These are phyloP conservation scores for Talaromyces trachyspermus DNA, from an alignment of 495 filamentous ascomycete species.

Conservation along the genomic window DNA sequence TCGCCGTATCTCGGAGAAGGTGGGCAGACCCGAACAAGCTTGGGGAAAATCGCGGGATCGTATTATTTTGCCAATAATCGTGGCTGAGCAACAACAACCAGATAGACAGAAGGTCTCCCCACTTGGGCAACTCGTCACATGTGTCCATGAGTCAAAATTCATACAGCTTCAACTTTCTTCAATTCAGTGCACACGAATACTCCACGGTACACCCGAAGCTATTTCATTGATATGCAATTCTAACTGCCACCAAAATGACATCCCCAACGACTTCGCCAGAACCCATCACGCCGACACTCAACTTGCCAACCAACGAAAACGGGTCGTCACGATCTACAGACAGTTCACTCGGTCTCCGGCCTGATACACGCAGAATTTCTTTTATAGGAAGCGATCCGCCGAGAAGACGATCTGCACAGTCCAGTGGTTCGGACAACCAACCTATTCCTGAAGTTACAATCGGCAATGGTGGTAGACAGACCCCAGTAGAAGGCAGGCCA, in stretches of 20 bases:
- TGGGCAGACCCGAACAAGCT: no score
- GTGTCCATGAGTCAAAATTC: background rate
- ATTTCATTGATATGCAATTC: conserved; percentile 1
- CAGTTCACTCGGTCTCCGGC: conserved; percentile 8
- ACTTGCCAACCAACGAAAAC: conserved; percentile 28
- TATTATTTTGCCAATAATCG: background rate
- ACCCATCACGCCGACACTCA: conserved; percentile 48
- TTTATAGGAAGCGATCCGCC: conserved; percentile 18
- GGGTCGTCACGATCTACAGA: conserved; percentile 3
- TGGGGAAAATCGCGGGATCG: no score
- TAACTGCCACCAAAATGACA: conserved; percentile 15
- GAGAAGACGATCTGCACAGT: conserved; percentile 37
- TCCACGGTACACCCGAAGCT: no score
- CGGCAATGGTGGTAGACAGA: conserved; percentile 22
- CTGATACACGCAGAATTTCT: conserved; percentile 17
- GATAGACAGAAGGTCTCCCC: no score
- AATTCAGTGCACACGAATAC: no score
- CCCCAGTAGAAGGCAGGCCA: conserved; percentile 3
- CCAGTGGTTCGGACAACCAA: conserved; percentile 26
- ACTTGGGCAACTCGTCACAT: background rate
- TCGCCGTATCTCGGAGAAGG: no score
- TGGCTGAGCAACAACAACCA: background rate
- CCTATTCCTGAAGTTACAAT: conserved; percentile 22
- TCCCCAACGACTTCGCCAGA: conserved; percentile 24
- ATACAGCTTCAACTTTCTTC: no score